Evolutionary conservation across 1,139 yeast species (phyloP).

Genomic region (Saccharomyces hybrid): DNA sequence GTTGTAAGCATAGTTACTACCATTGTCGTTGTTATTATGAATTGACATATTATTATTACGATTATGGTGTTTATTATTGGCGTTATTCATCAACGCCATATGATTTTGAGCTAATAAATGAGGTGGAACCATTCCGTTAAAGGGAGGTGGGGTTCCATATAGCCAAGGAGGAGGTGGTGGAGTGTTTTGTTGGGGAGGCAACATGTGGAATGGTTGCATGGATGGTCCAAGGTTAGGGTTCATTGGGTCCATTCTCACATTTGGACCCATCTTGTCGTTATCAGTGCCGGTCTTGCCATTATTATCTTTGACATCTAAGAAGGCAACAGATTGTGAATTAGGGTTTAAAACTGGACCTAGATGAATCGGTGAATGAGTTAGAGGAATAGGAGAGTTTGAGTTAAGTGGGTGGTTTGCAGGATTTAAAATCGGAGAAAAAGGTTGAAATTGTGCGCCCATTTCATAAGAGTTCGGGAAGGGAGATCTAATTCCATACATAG

Average conservation of each 20-base stretch:
- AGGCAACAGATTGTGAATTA: slow-evolving; percentile 4
- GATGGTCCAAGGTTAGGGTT: slow-evolving; percentile 6
- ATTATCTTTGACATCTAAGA: slow-evolving; percentile 3
- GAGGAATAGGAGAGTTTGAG: slow-evolving; percentile 19
- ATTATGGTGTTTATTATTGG: slow-evolving; percentile 8
- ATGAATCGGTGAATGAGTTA: slow-evolving; percentile 18
- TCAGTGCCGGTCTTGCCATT: background rate
- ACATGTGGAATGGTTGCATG: slow-evolving; percentile 13
- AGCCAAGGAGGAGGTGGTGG: slow-evolving; percentile 30
- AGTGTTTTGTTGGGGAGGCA: slow-evolving; percentile 20
- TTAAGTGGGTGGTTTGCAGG: slow-evolving; percentile 19
- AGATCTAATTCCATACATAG: slow-evolving; percentile 25
- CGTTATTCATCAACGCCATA: background rate
- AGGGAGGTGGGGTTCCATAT: slow-evolving; percentile 29
- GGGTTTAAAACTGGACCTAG: slow-evolving; percentile 8
- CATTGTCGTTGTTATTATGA: slow-evolving; percentile 16
- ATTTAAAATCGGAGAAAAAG: slow-evolving; percentile 25
- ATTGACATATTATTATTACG: slow-evolving; percentile 17
- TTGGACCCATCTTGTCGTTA: slow-evolving; percentile 4
- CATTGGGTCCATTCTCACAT: slow-evolving; percentile 6
- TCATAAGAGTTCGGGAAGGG: slow-evolving; percentile 30
- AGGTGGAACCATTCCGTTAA: slow-evolving; percentile 25
- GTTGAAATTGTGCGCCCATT: slow-evolving; percentile 29
- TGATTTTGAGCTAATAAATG: slow-evolving; percentile 15
- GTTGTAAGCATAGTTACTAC: slow-evolving; percentile 10